Evolutionary conservation across 768 basidiomycete species (phyloP), one percentile per base, ranked within the genome.

Genomic region (Lentinus tigrinus): DNA sequence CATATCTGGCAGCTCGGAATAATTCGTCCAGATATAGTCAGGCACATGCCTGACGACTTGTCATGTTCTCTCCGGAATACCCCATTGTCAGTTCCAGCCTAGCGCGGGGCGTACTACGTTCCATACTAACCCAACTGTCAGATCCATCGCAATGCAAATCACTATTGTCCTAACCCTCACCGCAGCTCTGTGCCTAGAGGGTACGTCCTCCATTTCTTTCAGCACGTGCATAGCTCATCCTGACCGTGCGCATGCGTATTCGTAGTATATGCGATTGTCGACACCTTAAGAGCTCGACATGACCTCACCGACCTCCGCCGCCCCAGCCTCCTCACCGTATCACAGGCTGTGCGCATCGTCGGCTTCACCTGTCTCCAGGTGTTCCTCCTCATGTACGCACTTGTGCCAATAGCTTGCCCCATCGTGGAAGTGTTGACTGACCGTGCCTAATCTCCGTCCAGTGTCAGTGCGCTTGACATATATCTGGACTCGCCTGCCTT

Each of bases 21-120:
- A 11, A 26, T 44, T 4, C 26, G 63, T 42, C 60, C 55, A 6
- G 31, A 47, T 5, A 21, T 52, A n/a, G 62, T 67, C 28, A 31
- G 17, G 21, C 66, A 63, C 47, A 31, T 49, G 52, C 47, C 36
- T 19, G 53, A 65, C 43, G 60, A 65, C 9, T 51, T 65, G 24
- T 56, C 57, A 43, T 67, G 66, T 46, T 55, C 56, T 39, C 43
- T 67, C 31, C 31, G 46, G 14, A 61, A 56, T 39, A 31, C 28
- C 19, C 10, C 61, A 13, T 58, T 63, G 65, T 67, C 58, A 48
- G 63, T 42, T 11, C 17, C 13, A 34, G 37, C 43, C 24, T 19
- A 10, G 42, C 13, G 14, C 21, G 31, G 8, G 14, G 39, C 26
- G 5, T 61, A 50, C 46, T 28, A 28, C 46, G 49, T 52, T 52